Evolutionary conservation across 805 yeast genomes (phyloP), one percentile per base, ranked within the genome.

Genomic region (Blastobotrys parvus): DNA sequence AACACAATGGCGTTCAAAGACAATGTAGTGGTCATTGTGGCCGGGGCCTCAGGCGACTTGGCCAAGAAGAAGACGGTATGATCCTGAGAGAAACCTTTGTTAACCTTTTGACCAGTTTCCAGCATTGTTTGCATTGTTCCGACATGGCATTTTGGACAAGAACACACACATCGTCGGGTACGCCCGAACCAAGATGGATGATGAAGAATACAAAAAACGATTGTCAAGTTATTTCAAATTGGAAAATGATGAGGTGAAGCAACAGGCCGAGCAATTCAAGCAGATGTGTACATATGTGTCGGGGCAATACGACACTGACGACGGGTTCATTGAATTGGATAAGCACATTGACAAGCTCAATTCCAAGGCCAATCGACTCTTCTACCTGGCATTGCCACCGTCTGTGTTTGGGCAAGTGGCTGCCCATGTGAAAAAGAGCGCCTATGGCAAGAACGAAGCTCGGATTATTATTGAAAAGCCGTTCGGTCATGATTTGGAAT

Each of bases 381-480:
- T 84, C 67, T 92, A 92, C 65, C 74, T 92, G 56, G 98, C 98
- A 0, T 71, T 92, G 47, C 98, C 98, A 16, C 98, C 98, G 27
- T 79, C 88, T 8, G 94, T 82, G 32, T 92, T 92, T 67, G 80
- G 82, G 43, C 63, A 71, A 29, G 97, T 90, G 37, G 86, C 92
- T 39, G 64, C 69, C 38, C 77, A 83, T 48, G 68, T 92, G 58
- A 87, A 83, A 67, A 67, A 75, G 53, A 63, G 74, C 57, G 75
- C 77, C 51, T 84, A 88, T 63, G 60, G 64, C 31, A 68, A 75
- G 42, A 95, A 95, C 42, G 58, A 72, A 43, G 78, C 87, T 30
- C 77, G 96, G 63, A 69, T 92, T 53, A 86, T 92, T 57, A 85
- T 92, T 43, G 98, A 92, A 69, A 92, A 92, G 71, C 98, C 98